Conservation (phyloP, 2,329 filamentous ascomycete species). For the Colletotrichum gloeosporioides region DNA sequence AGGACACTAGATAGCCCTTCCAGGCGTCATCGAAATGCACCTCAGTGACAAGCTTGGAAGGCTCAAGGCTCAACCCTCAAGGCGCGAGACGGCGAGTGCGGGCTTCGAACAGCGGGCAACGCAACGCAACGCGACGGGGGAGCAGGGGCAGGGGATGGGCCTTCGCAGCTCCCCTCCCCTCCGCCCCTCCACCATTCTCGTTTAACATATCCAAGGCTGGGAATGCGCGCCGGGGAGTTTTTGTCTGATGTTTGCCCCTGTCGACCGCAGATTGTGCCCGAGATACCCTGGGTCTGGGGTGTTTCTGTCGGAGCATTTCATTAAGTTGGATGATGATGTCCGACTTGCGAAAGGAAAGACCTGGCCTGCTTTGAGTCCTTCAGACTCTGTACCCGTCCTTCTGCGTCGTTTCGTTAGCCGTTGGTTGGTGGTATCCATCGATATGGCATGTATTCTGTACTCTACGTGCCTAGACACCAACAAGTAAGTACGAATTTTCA, state of each 20-base stretch:
- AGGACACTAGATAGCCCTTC: not conserved
- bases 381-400: not conserved
- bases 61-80: not conserved
- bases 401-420: not conserved
- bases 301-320: conserved; percentile 21
- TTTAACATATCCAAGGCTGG: not conserved
- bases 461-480: not conserved
- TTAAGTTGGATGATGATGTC: conserved; percentile 17
- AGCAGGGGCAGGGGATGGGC: not conserved
- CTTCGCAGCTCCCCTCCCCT: not conserved
- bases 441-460: not conserved
- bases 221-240: conserved; percentile 16
- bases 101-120: not conserved
- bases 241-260: conserved; percentile 12
- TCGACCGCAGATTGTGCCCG: conserved; percentile 8
- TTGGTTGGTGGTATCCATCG: not conserved
- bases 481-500: not conserved
- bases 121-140: not conserved
- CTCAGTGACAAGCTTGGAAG: not conserved
- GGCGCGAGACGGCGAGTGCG: not conserved
- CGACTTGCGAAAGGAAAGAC: not conserved
- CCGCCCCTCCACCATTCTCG: not conserved
- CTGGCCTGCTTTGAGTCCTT: not conserved
- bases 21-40: not conserved
- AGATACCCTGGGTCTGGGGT: conserved; percentile 16